phyloP scores from a whole-genome alignment of 2,329 filamentous ascomycete genomes.

The Tolypocladium inflatum region DNA sequence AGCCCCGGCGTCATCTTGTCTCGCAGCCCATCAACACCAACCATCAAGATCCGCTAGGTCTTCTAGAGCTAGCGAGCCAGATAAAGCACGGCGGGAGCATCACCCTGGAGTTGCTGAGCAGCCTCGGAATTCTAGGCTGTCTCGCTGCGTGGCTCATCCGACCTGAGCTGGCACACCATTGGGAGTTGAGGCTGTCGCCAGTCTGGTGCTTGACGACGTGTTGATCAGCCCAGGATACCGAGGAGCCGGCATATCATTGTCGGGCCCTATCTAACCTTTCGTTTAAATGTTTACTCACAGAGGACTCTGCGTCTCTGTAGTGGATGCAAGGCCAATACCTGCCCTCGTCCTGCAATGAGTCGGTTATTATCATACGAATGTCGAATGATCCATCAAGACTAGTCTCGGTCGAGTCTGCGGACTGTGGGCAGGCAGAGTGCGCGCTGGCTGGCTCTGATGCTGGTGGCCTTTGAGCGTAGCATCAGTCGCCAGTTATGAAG shows the following conservation, averaged over 20 bases:
- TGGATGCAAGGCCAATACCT: background rate
- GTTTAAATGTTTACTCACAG: background rate
- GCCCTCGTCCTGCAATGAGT: background rate
- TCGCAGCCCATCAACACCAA: background rate
- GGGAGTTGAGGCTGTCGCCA: constrained; percentile 4
- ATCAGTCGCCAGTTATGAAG: too few relatives aligned
- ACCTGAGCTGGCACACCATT: constrained; percentile 10
- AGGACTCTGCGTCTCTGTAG: background rate
- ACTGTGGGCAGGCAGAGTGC: background rate
- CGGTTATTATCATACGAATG: background rate
- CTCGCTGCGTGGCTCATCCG: constrained; percentile 51
- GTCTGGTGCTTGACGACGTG: constrained; percentile 1
- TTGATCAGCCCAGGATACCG: background rate
- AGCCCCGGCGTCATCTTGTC: background rate
- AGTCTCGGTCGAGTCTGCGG: background rate
- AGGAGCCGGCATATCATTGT: background rate
- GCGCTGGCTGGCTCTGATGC: background rate
- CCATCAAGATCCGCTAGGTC: constrained; percentile 68
- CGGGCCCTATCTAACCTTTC: too few relatives aligned
- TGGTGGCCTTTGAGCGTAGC: background rate
- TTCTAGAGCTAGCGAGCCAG: constrained; percentile 60
- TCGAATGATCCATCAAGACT: background rate
- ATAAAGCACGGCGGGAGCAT: constrained; percentile 56
- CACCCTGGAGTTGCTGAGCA: constrained; percentile 64
- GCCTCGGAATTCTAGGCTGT: constrained; percentile 65